Percentiles rank a stretch among this genome's conserved stretches.
Evolutionary conservation across 352 stramenopile species (phyloP).

Genomic region (Pythium aquatile): DNA sequence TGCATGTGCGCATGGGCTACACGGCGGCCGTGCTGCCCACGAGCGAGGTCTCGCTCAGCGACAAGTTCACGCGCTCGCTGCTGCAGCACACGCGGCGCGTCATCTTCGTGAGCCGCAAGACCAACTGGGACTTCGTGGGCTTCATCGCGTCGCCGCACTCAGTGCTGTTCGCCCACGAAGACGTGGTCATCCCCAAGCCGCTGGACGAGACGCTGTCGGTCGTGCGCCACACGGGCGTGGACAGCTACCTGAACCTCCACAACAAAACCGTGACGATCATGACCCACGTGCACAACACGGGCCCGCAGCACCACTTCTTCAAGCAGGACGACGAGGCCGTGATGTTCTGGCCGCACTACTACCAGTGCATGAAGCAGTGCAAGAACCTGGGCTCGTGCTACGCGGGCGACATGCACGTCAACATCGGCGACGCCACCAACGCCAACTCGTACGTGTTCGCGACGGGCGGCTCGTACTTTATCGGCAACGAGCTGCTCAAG

Average conservation of each 20-base stretch:
- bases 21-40: constrained; percentile 51
- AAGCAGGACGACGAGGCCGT: constrained; percentile 79
- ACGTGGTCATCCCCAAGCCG: constrained; percentile 48
- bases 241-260: constrained; percentile 77
- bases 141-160: constrained; percentile 63
- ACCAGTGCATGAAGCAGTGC: constrained; percentile 72
- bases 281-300: constrained; percentile 53
- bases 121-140: constrained; percentile 78
- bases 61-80: constrained; percentile 50
- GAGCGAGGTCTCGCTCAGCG: constrained; percentile 34
- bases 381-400: constrained; percentile 65
- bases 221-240: constrained; percentile 57
- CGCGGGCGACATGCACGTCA: constrained; percentile 79
- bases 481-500: constrained; percentile 62
- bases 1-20: constrained; percentile 57
- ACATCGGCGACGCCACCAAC: constrained; percentile 58
- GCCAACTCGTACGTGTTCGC: constrained; percentile 81
- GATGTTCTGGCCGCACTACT: constrained; percentile 79
- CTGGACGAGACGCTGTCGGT: constrained; percentile 58
- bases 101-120: constrained; percentile 71
- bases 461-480: constrained; percentile 73
- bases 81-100: constrained; percentile 57
- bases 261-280: constrained; percentile 84
- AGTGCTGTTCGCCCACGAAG: constrained; percentile 65
- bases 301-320: constrained; percentile 55